A percentile compares a stretch with the other conserved stretches of the same genome.
Conservation (phyloP, 1,284 basidiomycete species). For the Hypsizygus ulmarius region DNA sequence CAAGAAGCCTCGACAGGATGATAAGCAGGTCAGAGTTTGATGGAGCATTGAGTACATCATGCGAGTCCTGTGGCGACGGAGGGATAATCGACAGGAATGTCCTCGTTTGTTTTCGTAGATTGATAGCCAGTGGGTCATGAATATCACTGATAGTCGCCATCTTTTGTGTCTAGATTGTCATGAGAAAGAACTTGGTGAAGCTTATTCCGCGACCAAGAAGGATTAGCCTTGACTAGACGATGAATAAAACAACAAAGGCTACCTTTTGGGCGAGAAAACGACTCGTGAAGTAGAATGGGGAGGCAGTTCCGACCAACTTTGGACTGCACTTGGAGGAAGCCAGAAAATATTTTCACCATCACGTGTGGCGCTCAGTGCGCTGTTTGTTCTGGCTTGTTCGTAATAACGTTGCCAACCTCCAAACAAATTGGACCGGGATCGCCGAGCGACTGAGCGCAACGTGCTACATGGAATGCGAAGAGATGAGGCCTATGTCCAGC, state of each 20-base stretch:
- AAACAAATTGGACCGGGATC: background rate
- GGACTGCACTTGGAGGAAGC: no score
- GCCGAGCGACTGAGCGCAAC: no score
- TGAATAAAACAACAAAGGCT: background rate
- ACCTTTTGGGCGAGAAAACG: slow-evolving; percentile 1
- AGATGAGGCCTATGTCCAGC: no score
- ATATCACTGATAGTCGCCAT: slow-evolving; percentile 21
- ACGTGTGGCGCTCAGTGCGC: no score
- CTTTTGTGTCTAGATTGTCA: slow-evolving; percentile 14
- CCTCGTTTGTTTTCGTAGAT: slow-evolving; percentile 50
- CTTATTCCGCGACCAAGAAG: background rate
- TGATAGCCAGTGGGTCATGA: slow-evolving; percentile 48
- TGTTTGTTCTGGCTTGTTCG: no score
- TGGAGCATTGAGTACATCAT: slow-evolving; percentile 33
- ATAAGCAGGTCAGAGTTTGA: slow-evolving; percentile 39
- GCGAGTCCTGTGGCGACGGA: slow-evolving; percentile 32
- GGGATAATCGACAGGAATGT: slow-evolving; percentile 42
- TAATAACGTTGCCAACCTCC: background rate
- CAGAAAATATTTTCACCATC: no score
- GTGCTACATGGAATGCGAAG: no score
- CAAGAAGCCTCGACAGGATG: slow-evolving; percentile 50
- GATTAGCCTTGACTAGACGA: background rate
- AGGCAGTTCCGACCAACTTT: no score
- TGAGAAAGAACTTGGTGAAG: background rate
- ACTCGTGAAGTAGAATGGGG: background rate